Base-by-base conservation (phyloP, 2,329 filamentous ascomycete genomes). In the Ceratocystis variospora region DNA sequence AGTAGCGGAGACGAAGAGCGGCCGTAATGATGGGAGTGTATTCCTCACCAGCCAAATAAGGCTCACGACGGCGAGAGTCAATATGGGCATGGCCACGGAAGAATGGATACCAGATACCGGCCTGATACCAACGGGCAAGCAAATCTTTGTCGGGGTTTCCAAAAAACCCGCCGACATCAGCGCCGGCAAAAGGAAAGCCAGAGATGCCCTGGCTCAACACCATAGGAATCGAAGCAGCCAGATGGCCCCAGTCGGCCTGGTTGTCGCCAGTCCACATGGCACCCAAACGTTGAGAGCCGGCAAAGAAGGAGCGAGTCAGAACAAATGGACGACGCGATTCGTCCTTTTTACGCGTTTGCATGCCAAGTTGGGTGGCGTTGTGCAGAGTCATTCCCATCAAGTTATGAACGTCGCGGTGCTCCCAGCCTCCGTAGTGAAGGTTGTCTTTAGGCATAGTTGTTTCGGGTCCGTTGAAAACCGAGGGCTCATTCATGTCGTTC, bases 401-500 rank as follows among this genome's bases (percentile, higher is more conserved):
- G 76, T 99, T 97, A 80, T 99, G 94, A 4, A 99, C 79, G 73
- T 99, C 94, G 69, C 94, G 89, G 74, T 99, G 94, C 76, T 99
- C 94, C 94, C 94, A 99, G 73, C 88, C 84, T 64, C 84, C 92
- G 72, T 88, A 79, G 74, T 99, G 94, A 37, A 99, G 77, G 74
- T 99, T 99, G 79, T 99, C 94, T 77, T 96, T 96, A 69, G 94
- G 94, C 92, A 97, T 97, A 4, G 93, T 97, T 2, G 91, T 96
- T 76, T 99, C 94, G 0, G 94, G 94, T 0, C 94, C 94, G 74
- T 97, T 97, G 80, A 99, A 99, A 1, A 99, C 94, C 0, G 94
- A 97, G 0, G 94, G 94, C 78, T 99, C 94, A 74, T 96, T 97
- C 94, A 99, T 99, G 75, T 99, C 94, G 75, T 99, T 99, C 94